Evolutionary conservation across 768 basidiomycete species (phyloP).

Genomic region (Fomitopsis pulvina): DNA sequence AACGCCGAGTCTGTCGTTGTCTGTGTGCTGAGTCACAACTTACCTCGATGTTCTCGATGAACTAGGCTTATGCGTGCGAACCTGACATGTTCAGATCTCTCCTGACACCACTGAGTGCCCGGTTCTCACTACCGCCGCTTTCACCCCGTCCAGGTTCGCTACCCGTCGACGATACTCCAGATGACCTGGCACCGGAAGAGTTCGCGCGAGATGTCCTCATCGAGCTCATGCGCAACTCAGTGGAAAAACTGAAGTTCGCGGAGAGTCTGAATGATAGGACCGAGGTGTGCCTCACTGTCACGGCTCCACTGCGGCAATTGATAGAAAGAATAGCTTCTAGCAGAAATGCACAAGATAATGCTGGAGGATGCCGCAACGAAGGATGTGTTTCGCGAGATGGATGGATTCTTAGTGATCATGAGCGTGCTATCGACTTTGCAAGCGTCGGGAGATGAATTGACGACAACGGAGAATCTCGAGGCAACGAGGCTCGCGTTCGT

Average conservation of each 20-base stretch:
- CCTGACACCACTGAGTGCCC: slow-evolving; percentile 28
- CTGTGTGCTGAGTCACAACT: background rate
- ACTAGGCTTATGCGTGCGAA: background rate
- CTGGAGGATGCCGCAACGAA: slow-evolving; percentile 58
- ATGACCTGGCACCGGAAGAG: slow-evolving; percentile 51
- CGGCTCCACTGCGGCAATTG: background rate
- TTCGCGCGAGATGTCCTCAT: slow-evolving; percentile 69
- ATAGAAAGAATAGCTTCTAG: slow-evolving; percentile 39
- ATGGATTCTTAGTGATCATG: slow-evolving; percentile 73
- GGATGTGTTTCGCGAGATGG: slow-evolving; percentile 74
- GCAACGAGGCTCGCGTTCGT: slow-evolving; percentile 55
- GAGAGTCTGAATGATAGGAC: slow-evolving; percentile 38
- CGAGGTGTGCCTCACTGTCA: slow-evolving; percentile 36
- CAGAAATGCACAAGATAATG: slow-evolving; percentile 64
- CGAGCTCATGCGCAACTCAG: slow-evolving; percentile 60
- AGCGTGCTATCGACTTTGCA: slow-evolving; percentile 43
- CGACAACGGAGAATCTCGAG: slow-evolving; percentile 37
- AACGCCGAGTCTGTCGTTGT: too few relatives aligned
- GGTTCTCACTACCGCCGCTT: slow-evolving; percentile 19
- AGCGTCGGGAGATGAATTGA: slow-evolving; percentile 31
- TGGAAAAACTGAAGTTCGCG: slow-evolving; percentile 63
- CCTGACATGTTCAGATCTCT: slow-evolving; percentile 26
- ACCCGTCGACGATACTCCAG: slow-evolving; percentile 8
- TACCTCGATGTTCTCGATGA: background rate
- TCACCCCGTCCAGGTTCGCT: slow-evolving; percentile 9